A percentile compares a stretch with the other conserved stretches of the same genome.
These are phyloP conservation scores for Myrica gale DNA, from an alignment of 306 rosid species.

Conservation along the genomic window DNA sequence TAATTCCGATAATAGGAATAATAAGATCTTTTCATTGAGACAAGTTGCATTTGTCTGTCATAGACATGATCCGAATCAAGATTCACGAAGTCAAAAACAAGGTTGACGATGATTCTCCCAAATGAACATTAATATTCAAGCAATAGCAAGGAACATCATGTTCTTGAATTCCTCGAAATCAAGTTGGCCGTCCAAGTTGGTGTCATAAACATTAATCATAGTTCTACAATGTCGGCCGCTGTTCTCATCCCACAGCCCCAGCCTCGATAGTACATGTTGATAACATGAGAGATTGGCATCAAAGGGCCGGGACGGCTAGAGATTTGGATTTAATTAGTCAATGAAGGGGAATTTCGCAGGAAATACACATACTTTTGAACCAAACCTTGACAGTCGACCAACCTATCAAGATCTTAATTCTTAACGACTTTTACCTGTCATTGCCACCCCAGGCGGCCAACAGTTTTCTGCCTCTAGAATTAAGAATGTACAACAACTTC, in stretches of 20 bases:
- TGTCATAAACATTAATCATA: slow-evolving; percentile 64
- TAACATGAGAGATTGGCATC: too few relatives aligned
- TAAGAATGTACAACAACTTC: not conserved
- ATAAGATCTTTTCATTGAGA: too few relatives aligned
- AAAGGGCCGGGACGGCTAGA: not conserved
- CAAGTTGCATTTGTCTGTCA: too few relatives aligned
- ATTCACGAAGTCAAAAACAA: too few relatives aligned
- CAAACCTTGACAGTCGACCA: too few relatives aligned
- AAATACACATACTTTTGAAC: not conserved
- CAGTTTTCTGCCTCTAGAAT: not conserved
- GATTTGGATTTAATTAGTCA: not conserved
- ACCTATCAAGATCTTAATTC: not conserved
- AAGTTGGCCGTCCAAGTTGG: slow-evolving; percentile 69
- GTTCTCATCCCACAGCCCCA: slow-evolving; percentile 58
- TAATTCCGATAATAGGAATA: too few relatives aligned
- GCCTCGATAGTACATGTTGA: too few relatives aligned
- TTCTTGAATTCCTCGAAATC: slow-evolving; percentile 84
- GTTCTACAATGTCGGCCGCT: slow-evolving; percentile 40
- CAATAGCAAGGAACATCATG: slow-evolving; percentile 78
- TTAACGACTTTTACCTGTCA: not conserved
- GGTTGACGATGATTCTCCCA: too few relatives aligned
- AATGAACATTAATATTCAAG: not conserved
- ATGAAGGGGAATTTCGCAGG: slow-evolving; percentile 1
- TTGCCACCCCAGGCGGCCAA: not conserved
- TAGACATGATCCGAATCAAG: too few relatives aligned